phyloP scores from a whole-genome alignment of 495 filamentous ascomycete species.

The Penicillium robsamsonii region DNA sequence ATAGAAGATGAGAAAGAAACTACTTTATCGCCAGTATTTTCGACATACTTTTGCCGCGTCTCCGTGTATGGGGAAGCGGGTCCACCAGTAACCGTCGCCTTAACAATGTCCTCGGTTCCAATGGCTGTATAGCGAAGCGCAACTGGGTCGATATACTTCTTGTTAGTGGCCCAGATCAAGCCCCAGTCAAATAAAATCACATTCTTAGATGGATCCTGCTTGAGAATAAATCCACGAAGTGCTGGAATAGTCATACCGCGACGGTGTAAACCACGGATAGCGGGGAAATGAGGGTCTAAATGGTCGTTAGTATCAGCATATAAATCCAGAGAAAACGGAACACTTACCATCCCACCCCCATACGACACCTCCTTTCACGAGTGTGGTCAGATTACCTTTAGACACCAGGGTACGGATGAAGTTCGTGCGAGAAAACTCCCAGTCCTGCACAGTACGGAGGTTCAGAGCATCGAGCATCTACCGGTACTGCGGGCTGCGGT shows the following conservation, averaged over 20 bases:
- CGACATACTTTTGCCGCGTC: too few relatives aligned
- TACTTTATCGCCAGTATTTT: too few relatives aligned
- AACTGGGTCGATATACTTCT: slow-evolving; percentile 90
- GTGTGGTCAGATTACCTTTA: slow-evolving; percentile 92
- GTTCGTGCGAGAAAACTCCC: slow-evolving; percentile 97
- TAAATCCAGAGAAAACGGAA: too few relatives aligned
- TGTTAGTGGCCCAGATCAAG: slow-evolving; percentile 89
- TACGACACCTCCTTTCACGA: slow-evolving; percentile 81
- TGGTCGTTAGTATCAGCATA: too few relatives aligned
- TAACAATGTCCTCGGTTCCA: slow-evolving; percentile 62
- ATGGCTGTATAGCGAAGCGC: slow-evolving; percentile 85
- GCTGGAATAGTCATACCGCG: slow-evolving; percentile 90
- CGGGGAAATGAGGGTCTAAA: slow-evolving; percentile 81
- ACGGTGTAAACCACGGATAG: slow-evolving; percentile 82
- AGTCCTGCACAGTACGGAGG: slow-evolving; percentile 86
- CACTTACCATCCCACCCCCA: slow-evolving; percentile 72
- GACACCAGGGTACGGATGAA: slow-evolving; percentile 87
- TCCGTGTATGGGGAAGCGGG: too few relatives aligned
- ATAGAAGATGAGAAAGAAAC: too few relatives aligned
- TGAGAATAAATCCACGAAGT: slow-evolving; percentile 86
- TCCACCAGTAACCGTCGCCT: slow-evolving; percentile 64
- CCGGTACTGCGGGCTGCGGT: slow-evolving; percentile 94
- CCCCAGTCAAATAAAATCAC: slow-evolving; percentile 90
- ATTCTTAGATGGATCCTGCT: slow-evolving; percentile 86
- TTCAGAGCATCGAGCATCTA: slow-evolving; percentile 89